Percentiles rank a stretch among this genome's conserved stretches.
phyloP scores from a whole-genome alignment of 2,329 filamentous ascomycete species.

The Pseudogymnoascus sp. region DNA sequence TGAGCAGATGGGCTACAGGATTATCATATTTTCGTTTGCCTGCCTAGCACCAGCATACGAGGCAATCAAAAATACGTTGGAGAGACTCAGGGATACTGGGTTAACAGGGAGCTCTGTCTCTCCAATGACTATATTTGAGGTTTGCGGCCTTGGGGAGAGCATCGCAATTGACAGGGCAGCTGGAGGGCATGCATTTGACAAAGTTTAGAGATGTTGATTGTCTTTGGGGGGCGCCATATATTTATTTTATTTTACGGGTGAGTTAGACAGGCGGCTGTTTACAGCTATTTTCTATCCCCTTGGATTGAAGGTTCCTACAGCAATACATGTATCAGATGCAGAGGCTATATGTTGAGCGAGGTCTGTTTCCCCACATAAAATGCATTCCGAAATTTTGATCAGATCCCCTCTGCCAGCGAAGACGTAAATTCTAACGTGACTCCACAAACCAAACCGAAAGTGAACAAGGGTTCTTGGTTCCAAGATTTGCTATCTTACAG shows the following conservation, averaged over 20 bases:
- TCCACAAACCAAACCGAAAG: background rate
- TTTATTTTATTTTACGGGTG: background rate
- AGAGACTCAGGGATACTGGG: constrained; percentile 30
- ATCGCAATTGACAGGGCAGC: constrained; percentile 10
- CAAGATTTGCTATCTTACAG: background rate
- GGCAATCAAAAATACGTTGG: constrained; percentile 32
- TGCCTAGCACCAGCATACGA: constrained; percentile 39
- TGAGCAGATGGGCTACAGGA: constrained; percentile 44
- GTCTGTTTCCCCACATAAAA: background rate
- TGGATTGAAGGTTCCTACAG: background rate
- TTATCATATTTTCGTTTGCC: constrained; percentile 49
- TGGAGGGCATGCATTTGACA: constrained; percentile 8
- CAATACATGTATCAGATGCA: background rate
- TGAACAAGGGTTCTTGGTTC: background rate
- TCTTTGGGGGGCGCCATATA: background rate
- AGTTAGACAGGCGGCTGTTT: background rate
- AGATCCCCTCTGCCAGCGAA: background rate
- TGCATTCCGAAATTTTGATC: background rate
- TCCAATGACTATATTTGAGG: constrained; percentile 8
- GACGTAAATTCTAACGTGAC: background rate
- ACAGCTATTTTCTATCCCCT: background rate
- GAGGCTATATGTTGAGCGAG: background rate
- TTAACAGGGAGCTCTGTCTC: constrained; percentile 18
- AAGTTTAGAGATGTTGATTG: background rate
- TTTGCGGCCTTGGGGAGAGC: constrained; percentile 10